Percentiles rank a stretch among this genome's conserved stretches.
These are phyloP conservation scores for Boletus edulis DNA, from an alignment of 768 basidiomycete genomes.

Conservation along the genomic window DNA sequence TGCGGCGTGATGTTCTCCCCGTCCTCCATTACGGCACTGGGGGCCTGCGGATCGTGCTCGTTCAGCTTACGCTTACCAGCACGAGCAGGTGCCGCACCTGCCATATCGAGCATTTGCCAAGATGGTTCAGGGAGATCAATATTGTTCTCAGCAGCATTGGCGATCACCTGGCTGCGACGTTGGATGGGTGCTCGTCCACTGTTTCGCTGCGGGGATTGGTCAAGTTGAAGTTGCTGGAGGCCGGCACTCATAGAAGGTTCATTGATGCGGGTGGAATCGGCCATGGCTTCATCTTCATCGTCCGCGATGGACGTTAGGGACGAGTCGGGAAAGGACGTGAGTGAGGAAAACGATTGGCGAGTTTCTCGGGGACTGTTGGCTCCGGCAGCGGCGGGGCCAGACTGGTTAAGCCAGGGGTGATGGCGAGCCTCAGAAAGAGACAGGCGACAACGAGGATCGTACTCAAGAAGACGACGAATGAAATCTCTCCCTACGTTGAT, in stretches of 20 bases:
- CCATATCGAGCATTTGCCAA: conserved; percentile 49
- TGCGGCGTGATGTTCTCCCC: conserved; percentile 8
- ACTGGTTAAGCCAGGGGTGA: conserved; percentile 71
- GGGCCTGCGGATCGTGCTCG: conserved; percentile 23
- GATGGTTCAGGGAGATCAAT: conserved; percentile 49
- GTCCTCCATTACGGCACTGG: conserved; percentile 27
- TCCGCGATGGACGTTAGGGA: conserved; percentile 24
- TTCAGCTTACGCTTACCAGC: conserved; percentile 39
- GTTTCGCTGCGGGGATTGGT: conserved; percentile 6
- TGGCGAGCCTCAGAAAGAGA: conserved; percentile 61
- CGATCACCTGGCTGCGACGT: conserved; percentile 47
- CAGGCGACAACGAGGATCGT: conserved; percentile 66
- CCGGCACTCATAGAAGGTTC: conserved; percentile 32
- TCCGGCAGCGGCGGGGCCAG: not conserved
- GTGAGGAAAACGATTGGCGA: conserved; percentile 2
- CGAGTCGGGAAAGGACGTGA: conserved; percentile 13
- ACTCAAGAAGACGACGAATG: conserved; percentile 59
- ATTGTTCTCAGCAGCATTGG: conserved; percentile 42
- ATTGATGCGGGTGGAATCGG: conserved; percentile 1
- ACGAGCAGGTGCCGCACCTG: conserved; percentile 24
- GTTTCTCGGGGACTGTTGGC: not conserved
- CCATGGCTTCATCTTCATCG: conserved; percentile 19
- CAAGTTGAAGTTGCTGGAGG: conserved; percentile 34
- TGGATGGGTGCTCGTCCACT: conserved; percentile 34
- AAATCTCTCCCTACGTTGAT: conserved; percentile 64